Conservation (phyloP, 108 stramenopile species). For the Aurantiochytrium sp. region DNA sequence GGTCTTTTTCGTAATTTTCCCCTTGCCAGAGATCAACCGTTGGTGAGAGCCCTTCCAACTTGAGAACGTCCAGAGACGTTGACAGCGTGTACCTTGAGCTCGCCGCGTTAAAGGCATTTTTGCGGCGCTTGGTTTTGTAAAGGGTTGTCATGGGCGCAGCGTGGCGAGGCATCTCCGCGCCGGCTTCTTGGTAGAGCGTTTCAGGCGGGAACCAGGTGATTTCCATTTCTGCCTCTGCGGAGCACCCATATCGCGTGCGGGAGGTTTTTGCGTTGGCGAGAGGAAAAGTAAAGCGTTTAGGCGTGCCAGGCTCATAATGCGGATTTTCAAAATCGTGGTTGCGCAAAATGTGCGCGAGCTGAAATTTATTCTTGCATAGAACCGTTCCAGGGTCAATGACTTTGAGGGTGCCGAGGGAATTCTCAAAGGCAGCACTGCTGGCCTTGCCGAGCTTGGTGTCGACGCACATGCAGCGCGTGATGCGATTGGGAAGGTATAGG, state of each 20-base stretch:
- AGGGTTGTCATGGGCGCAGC: too few species aligned
- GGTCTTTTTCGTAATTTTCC: conserved; percentile 2
- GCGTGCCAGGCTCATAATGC: too few species aligned
- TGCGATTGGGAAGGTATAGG: background rate
- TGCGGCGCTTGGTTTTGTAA: too few species aligned
- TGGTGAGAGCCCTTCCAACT: conserved; percentile 28
- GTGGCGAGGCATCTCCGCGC: too few species aligned
- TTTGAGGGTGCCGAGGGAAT: background rate
- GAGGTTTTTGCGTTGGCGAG: too few species aligned
- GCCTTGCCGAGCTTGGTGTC: background rate
- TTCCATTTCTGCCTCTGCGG: too few species aligned
- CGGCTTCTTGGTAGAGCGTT: too few species aligned
- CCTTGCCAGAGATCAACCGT: conserved; percentile 18
- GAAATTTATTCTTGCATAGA: background rate
- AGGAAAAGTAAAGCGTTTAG: too few species aligned
- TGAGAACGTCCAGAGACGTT: conserved; percentile 30
- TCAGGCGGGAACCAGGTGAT: too few species aligned
- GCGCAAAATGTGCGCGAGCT: background rate
- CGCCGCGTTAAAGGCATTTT: background rate
- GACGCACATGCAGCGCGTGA: too few species aligned
- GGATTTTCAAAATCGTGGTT: too few species aligned
- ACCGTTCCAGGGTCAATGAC: background rate
- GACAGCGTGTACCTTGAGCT: background rate
- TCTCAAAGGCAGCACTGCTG: background rate
- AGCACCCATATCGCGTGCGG: too few species aligned